Evolutionary conservation across 805 yeast species (phyloP), one percentile per base, ranked within the genome.

Genomic region (Nakazawaea ernobii): DNA sequence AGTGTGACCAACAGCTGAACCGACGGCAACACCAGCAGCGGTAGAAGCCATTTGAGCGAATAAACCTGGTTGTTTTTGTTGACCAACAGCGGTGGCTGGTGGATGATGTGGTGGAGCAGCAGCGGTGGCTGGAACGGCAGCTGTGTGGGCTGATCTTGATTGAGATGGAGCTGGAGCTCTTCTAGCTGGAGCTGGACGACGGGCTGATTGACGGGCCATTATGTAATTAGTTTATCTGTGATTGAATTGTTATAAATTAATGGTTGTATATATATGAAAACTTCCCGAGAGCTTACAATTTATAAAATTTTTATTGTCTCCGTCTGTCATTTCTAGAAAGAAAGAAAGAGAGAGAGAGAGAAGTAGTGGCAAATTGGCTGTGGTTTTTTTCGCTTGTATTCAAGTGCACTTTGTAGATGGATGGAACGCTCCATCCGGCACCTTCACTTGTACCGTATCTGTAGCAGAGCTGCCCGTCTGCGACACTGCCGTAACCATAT

Each of bases 21-120:
- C 99, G 49, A 94, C 97, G 46, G 98, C 99, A 39, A 94, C 99
- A 82, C 99, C 99, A 43, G 98, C 99, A 48, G 99, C 99, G 42
- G 99, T 94, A 42, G 95, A 76, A 35, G 98, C 98, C 99, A 94
- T 94, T 71, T 94, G 95, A 51, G 92, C 86, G 60, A 92, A 91
- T 64, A 92, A 59, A 59, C 98, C 97, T 42, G 97, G 97, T 59
- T 75, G 79, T 57, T 60, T 62, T 36, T 79, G 77, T 61, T 73
- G 84, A 41, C 71, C 61, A 38, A 73, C 71, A 44, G 79, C 77
- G 24, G 24, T 20, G 32, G 75, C 68, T 50, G 71, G 68, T 49
- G 73, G 74, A 52, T 75, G 74, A 40, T 76, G 69, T 33, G 64
- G 53, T 53, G 73, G 77, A 51, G 74, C 75, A 45, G 72, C 62